phyloP scores from a whole-genome alignment of 495 filamentous ascomycete genomes.

The Xylaria castorea region DNA sequence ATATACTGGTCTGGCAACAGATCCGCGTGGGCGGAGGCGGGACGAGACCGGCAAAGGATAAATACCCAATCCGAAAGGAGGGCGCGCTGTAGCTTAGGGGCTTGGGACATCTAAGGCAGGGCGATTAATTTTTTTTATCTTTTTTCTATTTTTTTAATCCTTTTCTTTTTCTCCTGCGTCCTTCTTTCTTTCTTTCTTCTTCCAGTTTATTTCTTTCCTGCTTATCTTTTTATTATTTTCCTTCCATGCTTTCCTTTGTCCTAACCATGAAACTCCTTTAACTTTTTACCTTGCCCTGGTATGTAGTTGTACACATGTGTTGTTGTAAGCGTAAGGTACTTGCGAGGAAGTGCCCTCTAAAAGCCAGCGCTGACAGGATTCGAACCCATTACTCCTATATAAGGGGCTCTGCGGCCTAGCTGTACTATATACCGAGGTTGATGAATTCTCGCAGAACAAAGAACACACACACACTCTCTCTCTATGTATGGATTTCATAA shows the following conservation, averaged over 20 bases:
- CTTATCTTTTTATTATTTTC: no score
- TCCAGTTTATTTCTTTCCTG: no score
- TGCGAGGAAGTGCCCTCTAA: background rate
- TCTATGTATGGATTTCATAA: background rate
- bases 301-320: background rate
- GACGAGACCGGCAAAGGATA: background rate
- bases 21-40: slow-evolving; percentile 15
- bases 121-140: slow-evolving; percentile 7
- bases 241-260: background rate
- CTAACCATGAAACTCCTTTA: background rate
- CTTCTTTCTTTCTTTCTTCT: background rate
- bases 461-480: background rate
- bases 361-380: background rate
- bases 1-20: background rate
- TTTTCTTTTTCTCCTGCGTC: background rate
- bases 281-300: background rate
- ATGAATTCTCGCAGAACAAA: no score
- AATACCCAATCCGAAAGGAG: slow-evolving; percentile 14
- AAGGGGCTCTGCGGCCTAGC: background rate
- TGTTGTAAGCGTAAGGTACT: background rate
- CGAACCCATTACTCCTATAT: background rate
- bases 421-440: no score
- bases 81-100: slow-evolving; percentile 13
- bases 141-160: background rate
- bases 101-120: slow-evolving; percentile 1